phyloP scores from a whole-genome alignment of 768 basidiomycete genomes.

The Boletus coccyginus region DNA sequence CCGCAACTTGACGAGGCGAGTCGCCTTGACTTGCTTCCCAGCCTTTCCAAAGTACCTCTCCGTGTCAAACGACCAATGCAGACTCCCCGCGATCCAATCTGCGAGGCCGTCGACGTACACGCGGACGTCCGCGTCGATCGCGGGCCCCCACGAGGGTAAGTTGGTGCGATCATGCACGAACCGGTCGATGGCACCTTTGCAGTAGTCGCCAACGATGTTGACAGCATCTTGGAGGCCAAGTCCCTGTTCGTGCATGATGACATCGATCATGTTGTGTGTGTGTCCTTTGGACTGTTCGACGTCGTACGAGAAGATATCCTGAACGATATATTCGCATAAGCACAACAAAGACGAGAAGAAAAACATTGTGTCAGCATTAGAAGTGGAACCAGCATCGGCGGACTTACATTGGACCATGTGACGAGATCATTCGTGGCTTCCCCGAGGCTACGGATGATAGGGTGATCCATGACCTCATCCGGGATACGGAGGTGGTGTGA shows the following conservation, averaged over 20 bases:
- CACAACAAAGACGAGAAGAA: neutral
- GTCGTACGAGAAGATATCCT: slow-evolving; percentile 88
- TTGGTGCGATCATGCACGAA: slow-evolving; percentile 46
- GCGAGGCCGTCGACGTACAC: slow-evolving; percentile 68
- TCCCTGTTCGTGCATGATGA: slow-evolving; percentile 73
- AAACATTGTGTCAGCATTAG: neutral
- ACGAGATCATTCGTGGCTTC: slow-evolving; percentile 81
- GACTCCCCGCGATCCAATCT: slow-evolving; percentile 75
- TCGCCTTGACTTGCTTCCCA: slow-evolving; percentile 54
- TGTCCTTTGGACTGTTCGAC: slow-evolving; percentile 80
- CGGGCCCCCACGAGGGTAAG: slow-evolving; percentile 69
- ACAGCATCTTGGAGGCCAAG: slow-evolving; percentile 72
- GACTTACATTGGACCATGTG: slow-evolving; percentile 81
- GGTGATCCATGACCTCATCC: slow-evolving; percentile 79
- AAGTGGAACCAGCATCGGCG: neutral
- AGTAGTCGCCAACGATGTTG: slow-evolving; percentile 73
- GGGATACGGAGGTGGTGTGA: slow-evolving; percentile 76
- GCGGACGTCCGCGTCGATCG: slow-evolving; percentile 61
- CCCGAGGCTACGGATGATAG: slow-evolving; percentile 59
- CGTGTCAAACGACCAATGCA: slow-evolving; percentile 77
- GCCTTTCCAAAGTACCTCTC: slow-evolving; percentile 69
- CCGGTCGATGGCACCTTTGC: slow-evolving; percentile 68
- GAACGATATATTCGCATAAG: neutral
- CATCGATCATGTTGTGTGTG: slow-evolving; percentile 81
- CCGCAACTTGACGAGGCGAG: slow-evolving; percentile 56